These are phyloP conservation scores for Rhizoclosmatium globosum DNA, from an alignment of 192 early-diverging fungal genomes.

Conservation along the genomic window DNA sequence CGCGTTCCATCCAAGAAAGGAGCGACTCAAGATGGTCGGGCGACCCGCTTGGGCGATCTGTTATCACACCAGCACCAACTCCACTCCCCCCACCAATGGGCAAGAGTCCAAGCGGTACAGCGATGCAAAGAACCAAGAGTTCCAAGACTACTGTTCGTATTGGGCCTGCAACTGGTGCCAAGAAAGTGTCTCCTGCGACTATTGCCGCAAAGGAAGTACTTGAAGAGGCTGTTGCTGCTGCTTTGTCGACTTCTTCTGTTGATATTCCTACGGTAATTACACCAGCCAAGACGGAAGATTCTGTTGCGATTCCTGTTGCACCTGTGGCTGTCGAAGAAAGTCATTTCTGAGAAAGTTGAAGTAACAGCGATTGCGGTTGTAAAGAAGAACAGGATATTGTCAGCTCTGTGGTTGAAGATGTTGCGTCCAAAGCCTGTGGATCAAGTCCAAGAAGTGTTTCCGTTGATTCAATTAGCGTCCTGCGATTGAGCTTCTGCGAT, in stretches of 20 bases:
- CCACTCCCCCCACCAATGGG: no score
- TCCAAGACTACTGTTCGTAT: constrained; percentile 10
- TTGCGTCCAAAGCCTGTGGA: background rate
- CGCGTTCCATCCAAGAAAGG: constrained; percentile 7
- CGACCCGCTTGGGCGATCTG: no score
- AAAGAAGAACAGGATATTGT: constrained; percentile 2
- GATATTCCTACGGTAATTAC: background rate
- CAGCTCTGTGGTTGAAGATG: background rate
- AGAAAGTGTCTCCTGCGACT: background rate
- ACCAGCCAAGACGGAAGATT: background rate
- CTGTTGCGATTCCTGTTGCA: background rate
- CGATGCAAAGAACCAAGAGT: background rate
- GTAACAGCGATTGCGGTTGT: background rate
- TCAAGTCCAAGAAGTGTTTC: background rate
- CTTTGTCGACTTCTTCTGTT: background rate
- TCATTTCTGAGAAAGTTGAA: background rate
- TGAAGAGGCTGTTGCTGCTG: background rate
- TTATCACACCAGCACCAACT: no score
- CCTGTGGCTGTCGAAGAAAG: background rate
- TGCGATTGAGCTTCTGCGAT: background rate
- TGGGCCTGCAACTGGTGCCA: background rate
- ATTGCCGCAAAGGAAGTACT: background rate
- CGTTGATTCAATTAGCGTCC: background rate
- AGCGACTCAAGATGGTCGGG: no score
- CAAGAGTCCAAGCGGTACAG: no score